A percentile compares a stretch with the other conserved stretches of the same genome.
Evolutionary conservation across 2,329 filamentous ascomycete genomes (phyloP).

Genomic region (Aspergillus caelatus): DNA sequence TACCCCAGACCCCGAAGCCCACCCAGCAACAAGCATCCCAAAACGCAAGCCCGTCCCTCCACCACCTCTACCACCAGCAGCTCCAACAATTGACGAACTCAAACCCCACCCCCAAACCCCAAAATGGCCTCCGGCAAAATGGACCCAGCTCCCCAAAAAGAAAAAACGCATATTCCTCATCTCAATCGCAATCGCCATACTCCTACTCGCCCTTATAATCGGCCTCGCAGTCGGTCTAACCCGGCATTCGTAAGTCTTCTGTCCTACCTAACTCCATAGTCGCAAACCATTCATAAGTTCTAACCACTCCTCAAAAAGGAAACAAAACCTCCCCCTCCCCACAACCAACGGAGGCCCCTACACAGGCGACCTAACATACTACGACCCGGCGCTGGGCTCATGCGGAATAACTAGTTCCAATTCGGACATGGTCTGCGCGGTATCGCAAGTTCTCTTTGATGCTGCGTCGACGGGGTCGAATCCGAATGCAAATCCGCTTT

Average conservation of each 20-base stretch:
- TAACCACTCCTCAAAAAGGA: not conserved
- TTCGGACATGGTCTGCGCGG: constrained; percentile 64
- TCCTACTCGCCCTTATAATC: constrained; percentile 24
- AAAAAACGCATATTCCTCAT: constrained; percentile 21
- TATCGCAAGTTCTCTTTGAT: constrained; percentile 71
- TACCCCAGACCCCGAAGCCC: not conserved
- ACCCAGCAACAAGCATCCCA: not conserved
- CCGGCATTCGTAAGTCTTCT: constrained; percentile 20
- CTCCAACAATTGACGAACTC: not conserved
- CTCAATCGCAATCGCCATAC: constrained; percentile 11
- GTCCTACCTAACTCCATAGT: not conserved
- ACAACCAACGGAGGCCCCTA: constrained; percentile 51
- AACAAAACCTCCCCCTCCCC: constrained; percentile 26
- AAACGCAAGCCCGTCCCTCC: constrained; percentile 9
- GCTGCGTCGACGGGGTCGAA: constrained; percentile 54
- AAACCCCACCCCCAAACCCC: not conserved
- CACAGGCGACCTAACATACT: constrained; percentile 71
- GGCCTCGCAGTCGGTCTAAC: constrained; percentile 28
- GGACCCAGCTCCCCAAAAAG: not conserved
- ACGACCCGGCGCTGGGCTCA: constrained; percentile 66
- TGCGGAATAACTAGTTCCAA: constrained; percentile 64
- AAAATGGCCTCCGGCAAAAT: not conserved
- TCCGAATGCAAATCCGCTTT: constrained; percentile 68
- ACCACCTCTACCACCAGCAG: not conserved
- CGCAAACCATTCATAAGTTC: not conserved